Conservation (phyloP, 2,329 filamentous ascomycete genomes). For the Stemphylium lycopersici region DNA sequence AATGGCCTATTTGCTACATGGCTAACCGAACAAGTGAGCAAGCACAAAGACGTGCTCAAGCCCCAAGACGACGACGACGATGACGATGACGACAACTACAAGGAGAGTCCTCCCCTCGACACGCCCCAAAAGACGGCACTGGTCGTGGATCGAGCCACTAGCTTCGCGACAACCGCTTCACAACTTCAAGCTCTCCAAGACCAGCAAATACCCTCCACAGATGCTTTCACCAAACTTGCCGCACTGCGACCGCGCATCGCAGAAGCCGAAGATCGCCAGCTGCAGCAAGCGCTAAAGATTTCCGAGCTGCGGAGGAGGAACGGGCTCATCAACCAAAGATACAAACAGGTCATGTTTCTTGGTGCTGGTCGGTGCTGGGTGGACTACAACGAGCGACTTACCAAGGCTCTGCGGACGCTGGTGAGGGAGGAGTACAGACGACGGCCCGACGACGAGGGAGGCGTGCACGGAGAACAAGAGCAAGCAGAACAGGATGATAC, state of each 20-base stretch:
- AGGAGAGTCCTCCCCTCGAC: constrained; percentile 29
- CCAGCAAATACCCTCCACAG: constrained; percentile 51
- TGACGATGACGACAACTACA: too few relatives aligned
- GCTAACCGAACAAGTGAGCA: constrained; percentile 43
- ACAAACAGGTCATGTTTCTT: constrained; percentile 77
- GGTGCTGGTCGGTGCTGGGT: constrained; percentile 72
- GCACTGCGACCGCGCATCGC: constrained; percentile 67
- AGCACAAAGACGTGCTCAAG: constrained; percentile 50
- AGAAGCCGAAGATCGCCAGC: constrained; percentile 65
- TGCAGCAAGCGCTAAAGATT: constrained; percentile 66
- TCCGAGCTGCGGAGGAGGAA: constrained; percentile 68
- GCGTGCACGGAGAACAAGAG: constrained; percentile 3
- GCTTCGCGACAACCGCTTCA: constrained; percentile 51
- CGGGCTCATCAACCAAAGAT: constrained; percentile 60
- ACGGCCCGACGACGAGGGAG: constrained; percentile 50
- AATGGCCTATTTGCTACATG: neutral
- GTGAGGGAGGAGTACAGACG: constrained; percentile 66
- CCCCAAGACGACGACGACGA: constrained; percentile 25
- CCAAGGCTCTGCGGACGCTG: constrained; percentile 68
- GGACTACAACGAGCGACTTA: constrained; percentile 71
- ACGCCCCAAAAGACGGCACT: constrained; percentile 41
- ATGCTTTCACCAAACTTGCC: constrained; percentile 60
- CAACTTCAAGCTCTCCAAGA: constrained; percentile 54
- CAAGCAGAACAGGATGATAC: neutral
- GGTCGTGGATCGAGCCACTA: constrained; percentile 53